Conservation (phyloP, 169 alveolate species). For the Eimeria maxima region DNA sequence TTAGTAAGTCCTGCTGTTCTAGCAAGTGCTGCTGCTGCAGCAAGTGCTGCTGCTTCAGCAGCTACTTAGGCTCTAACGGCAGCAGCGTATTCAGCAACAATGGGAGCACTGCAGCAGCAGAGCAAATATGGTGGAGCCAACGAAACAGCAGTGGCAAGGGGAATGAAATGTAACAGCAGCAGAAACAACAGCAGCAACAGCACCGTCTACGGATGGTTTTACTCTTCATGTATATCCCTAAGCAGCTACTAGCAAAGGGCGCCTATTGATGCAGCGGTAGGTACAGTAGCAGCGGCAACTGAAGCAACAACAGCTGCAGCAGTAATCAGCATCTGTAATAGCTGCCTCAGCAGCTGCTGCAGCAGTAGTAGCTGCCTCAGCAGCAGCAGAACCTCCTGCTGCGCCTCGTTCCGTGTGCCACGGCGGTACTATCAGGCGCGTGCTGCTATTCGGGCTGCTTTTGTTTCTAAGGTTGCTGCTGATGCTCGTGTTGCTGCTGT, state of each 20-base stretch:
- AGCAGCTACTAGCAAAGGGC: not conserved
- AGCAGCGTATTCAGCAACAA: not conserved
- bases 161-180: not conserved
- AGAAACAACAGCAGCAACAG: constrained; percentile 4
- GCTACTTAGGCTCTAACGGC: not conserved
- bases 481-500: not conserved
- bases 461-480: constrained; percentile 8
- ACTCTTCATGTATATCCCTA: not conserved
- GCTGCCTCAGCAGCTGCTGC: not conserved
- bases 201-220: not conserved
- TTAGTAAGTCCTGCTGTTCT: not conserved
- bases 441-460: not conserved
- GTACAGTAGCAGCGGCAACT: too few species aligned
- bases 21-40: not conserved
- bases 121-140: not conserved
- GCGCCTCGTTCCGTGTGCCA: not conserved
- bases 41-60: not conserved
- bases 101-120: not conserved
- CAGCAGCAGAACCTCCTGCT: not conserved
- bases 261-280: not conserved
- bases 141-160: not conserved
- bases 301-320: not conserved
- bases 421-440: not conserved
- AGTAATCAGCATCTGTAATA: not conserved
- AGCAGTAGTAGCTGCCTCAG: not conserved